A percentile compares a stretch with the other conserved stretches of the same genome.
phyloP scores from a whole-genome alignment of 139 green algal species.

The Auxenochlorella protothecoides region DNA sequence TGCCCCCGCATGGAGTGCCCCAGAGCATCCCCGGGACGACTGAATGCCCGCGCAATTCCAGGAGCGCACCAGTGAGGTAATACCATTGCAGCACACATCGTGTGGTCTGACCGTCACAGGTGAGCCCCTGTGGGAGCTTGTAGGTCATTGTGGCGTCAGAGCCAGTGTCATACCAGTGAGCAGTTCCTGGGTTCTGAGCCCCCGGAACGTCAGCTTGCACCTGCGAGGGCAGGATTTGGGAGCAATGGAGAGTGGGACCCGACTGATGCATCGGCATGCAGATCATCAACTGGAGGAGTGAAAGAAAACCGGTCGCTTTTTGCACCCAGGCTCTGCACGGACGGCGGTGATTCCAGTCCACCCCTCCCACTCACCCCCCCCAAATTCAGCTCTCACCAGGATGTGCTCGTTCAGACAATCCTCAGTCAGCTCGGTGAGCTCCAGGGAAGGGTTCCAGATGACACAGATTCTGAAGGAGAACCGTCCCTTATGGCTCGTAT shows the following conservation, averaged over 20 bases:
- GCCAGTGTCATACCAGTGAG: not conserved
- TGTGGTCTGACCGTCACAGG: slow-evolving; percentile 2
- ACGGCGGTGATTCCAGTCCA: too few species aligned
- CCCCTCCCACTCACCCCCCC: too few species aligned
- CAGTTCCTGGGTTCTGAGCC: slow-evolving; percentile 1
- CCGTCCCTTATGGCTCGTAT: slow-evolving; percentile 25
- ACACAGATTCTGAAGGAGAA: slow-evolving; percentile 14
- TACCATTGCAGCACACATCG: slow-evolving; percentile 33
- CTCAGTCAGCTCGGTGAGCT: slow-evolving; percentile 7
- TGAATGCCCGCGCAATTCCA: too few species aligned
- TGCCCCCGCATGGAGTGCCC: too few species aligned
- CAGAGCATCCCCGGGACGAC: too few species aligned
- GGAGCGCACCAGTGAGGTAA: slow-evolving; percentile 13
- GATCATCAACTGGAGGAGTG: too few species aligned
- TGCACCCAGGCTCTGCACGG: too few species aligned
- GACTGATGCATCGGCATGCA: too few species aligned
- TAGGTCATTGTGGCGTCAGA: slow-evolving; percentile 11
- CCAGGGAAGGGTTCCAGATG: not conserved
- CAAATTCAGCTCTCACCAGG: not conserved
- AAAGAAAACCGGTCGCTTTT: too few species aligned
- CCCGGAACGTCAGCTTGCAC: slow-evolving; percentile 11
- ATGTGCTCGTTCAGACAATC: slow-evolving; percentile 4
- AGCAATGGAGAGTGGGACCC: too few species aligned
- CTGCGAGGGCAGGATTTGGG: not conserved
- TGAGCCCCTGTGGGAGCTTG: slow-evolving; percentile 15